These are phyloP conservation scores for Byssochlamys sp. DNA, from an alignment of 2,329 filamentous ascomycete species.

Conservation along the genomic window DNA sequence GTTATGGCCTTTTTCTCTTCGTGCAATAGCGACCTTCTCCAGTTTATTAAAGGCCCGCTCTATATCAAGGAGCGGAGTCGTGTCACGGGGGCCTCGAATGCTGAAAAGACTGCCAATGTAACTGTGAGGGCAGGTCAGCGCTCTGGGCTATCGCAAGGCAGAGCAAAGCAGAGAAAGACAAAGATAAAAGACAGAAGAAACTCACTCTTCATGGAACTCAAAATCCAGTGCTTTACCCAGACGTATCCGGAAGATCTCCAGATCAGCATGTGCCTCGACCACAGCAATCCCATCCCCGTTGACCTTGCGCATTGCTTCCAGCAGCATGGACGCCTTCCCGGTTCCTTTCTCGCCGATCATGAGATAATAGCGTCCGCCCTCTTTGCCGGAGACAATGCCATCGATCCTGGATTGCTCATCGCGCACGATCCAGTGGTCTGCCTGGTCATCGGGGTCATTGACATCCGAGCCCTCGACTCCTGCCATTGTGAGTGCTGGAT, in stretches of 20 bases:
- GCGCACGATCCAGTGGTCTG: conserved; percentile 69
- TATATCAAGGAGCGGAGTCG: conserved; percentile 84
- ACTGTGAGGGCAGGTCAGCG: conserved; percentile 16
- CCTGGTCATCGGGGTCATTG: conserved; percentile 30
- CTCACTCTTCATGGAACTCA: conserved; percentile 92
- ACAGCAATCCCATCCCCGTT: conserved; percentile 83
- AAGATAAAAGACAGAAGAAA: background rate
- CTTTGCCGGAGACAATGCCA: conserved; percentile 64
- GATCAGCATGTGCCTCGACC: conserved; percentile 90
- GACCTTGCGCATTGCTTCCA: conserved; percentile 89
- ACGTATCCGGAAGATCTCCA: conserved; percentile 87
- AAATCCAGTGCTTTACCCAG: conserved; percentile 91
- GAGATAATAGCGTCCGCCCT: conserved; percentile 77
- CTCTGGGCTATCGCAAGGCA: background rate
- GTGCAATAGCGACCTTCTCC: conserved; percentile 76
- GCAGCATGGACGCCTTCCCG: conserved; percentile 91
- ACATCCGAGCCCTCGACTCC: conserved; percentile 37
- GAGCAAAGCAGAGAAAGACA: background rate
- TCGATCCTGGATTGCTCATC: conserved; percentile 76
- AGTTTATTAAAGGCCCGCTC: conserved; percentile 95
- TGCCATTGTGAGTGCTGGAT: conserved; percentile 76
- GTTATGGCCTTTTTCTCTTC: conserved; percentile 49
- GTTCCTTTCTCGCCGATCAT: conserved; percentile 92
- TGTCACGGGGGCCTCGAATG: conserved; percentile 83
- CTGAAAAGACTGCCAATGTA: conserved; percentile 87